Base-by-base conservation (phyloP, 768 basidiomycete species). In the Trametes sanguinea region DNA sequence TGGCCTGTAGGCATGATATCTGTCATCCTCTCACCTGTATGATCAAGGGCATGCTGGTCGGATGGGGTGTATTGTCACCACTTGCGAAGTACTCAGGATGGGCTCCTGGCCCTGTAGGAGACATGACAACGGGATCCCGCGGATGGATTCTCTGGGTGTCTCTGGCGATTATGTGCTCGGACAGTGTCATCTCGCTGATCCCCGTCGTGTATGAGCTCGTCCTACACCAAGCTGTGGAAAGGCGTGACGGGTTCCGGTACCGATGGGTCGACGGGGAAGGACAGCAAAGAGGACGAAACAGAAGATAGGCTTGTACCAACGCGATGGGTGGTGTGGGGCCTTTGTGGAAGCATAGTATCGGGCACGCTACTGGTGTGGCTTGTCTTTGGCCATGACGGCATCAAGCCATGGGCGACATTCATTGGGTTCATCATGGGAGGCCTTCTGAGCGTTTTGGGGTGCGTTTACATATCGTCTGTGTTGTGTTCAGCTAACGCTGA, bases 81-180 rank as follows among this genome's bases (percentile, higher is more conserved):
- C 70, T 98, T 6, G 83, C 94, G 6, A 95, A 94, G 69, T 68
- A 82, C 48, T 73, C 77, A 0, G 94, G 92, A 10, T 98, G 96
- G 96, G 95, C 96, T 0, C 94, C 96, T 47, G 96, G 95, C 4
- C 86, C 90, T 8, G 94, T 96, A 5, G 86, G 88, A 1, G 91
- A 93, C 67, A 93, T 94, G 83, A 81, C 87, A 4, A 81, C 82
- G 61, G 96, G 96, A 44, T 88, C 94, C n/a, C 85, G 95, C 54
- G 93, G 93, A 37, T 96, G 94, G 94, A 94, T 96, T 57, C 83
- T 98, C n/a, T 98, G 96, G 96, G 83, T 88, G 22, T 91, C 94
- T 1, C 81, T 98, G 39, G 95, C 95, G 4, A 90, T 96, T 69
- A 98, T 98, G 96, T 93, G 89, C 73, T 84, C 94, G 39, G 96